A percentile compares a stretch with the other conserved stretches of the same genome.
These are phyloP conservation scores for Pleurozium schreberi DNA, from an alignment of 225 moss, liverwort and hornwort species.

Conservation along the genomic window DNA sequence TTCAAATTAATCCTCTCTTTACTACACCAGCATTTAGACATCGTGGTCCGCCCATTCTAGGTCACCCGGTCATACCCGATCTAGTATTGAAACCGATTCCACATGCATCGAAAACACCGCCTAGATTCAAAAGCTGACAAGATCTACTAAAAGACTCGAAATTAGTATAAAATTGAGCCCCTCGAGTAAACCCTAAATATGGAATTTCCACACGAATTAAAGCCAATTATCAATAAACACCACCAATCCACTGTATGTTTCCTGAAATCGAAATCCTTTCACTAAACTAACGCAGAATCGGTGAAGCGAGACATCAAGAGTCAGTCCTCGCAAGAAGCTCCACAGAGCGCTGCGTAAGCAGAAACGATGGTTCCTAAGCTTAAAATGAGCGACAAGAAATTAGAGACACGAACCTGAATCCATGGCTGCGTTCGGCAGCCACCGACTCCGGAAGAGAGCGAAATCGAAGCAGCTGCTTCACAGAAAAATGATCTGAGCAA, in stretches of 20 bases:
- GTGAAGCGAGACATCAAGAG: not conserved
- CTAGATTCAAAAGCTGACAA: not conserved
- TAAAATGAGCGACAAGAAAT: not conserved
- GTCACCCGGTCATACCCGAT: not conserved
- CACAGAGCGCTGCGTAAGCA: not conserved
- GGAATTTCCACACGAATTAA: not conserved
- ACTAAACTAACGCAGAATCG: not conserved
- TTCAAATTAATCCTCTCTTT: not conserved
- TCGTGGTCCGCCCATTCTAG: not conserved
- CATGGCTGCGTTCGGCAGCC: slow-evolving; percentile 18
- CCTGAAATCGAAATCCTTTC: not conserved
- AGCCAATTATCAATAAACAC: not conserved
- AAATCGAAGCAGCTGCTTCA: not conserved
- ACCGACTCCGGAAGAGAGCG: not conserved
- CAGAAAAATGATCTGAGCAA: not conserved
- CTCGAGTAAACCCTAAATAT: slow-evolving; percentile 10
- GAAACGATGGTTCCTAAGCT: not conserved
- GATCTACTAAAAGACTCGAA: not conserved
- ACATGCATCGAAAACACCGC: not conserved
- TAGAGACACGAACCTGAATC: slow-evolving; percentile 22
- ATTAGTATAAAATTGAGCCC: not conserved
- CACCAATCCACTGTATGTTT: not conserved
- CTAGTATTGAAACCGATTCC: not conserved
- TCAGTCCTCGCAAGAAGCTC: not conserved
- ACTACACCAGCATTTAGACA: not conserved